Conservation (phyloP, 352 stramenopile species). For the Pythium volutum region DNA sequence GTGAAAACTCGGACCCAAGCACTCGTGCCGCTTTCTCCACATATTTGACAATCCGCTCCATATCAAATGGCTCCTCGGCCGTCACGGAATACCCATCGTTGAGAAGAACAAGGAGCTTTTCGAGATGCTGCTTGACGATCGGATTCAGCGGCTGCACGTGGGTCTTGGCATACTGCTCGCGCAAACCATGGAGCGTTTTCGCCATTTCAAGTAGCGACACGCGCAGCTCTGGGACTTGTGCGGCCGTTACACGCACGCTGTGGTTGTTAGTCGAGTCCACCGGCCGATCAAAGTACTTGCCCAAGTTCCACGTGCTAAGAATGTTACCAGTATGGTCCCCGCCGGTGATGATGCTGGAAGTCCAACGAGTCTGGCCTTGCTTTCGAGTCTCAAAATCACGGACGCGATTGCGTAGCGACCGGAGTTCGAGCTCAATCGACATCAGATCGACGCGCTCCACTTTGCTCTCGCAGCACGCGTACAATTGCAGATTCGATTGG, state of each 20-base stretch:
- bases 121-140: conserved; percentile 59
- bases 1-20: conserved; percentile 62
- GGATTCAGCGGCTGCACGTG: conserved; percentile 39
- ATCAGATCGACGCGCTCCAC: conserved; percentile 48
- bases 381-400: conserved; percentile 27
- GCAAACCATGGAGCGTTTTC: conserved; percentile 64
- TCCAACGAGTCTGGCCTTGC: neutral
- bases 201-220: conserved; percentile 71
- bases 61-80: conserved; percentile 55
- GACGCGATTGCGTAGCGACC: conserved; percentile 39
- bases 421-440: conserved; percentile 48
- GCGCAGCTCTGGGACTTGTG: conserved; percentile 63
- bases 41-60: conserved; percentile 34
- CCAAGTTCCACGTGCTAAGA: conserved; percentile 21
- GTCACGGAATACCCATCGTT: conserved; percentile 69
- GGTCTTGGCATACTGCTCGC: conserved; percentile 58
- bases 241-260: conserved; percentile 1
- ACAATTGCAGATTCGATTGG: conserved; percentile 62
- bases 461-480: conserved; percentile 63
- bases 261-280: conserved; percentile 17
- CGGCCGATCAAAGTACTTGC: conserved; percentile 26
- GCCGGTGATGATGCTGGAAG: neutral
- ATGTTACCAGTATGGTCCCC: neutral
- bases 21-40: conserved; percentile 59
- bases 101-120: conserved; percentile 63